Base-by-base conservation (phyloP, 1,284 basidiomycete genomes). In the Phylloboletellus chloephorus region DNA sequence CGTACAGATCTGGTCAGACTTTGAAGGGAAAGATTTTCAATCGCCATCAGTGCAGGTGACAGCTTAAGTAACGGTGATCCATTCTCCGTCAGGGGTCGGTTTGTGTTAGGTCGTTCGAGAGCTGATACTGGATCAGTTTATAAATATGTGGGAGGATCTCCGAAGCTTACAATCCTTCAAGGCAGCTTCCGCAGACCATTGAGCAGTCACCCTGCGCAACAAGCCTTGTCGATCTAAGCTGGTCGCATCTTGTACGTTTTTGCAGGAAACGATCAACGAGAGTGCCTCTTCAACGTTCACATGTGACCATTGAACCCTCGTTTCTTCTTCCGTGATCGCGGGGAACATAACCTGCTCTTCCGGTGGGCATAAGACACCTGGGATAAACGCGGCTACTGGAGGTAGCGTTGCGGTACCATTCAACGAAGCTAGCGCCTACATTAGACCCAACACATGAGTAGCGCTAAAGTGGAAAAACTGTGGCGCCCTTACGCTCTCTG, bases 21-120 rank as follows among this genome's bases (percentile, higher is more conserved):
- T 56, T 86, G 83, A 38, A 89, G 69, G 4, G 88, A 92, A 17
- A 87, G 68, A 60, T 93, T 93, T 49, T 91, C 86, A 45, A 88
- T 86, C 47, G 87, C 83, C 88, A 91, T 92, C 44, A 93, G 67
- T 11, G 82, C 79, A 29, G 84, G 86, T 3, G 86, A 83, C 24
- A 90, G 77, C 58, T 82, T 87, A 45, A 88, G 72, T 37, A 89
- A 71, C 4, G 84, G 78, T 1, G 82, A 78, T 32, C 79, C 66
- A 19, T 78, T 79, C 48, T 88, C 82, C 25, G 75, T 75, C 12
- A 79, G 68, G 29, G 77, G 53, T 1, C 87, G 76, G 43, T 73
- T 77, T n/a, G 66, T 68, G 7, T 74, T 67, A 32, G 74, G 71
- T 41, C 68, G 69, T 58, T 88, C 84, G 35, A 83, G 69, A 40